Percentiles rank a stretch among this genome's conserved stretches.
Conservation (phyloP, 257 asterid genomes). For the Thymus quinquecostatus region DNA sequence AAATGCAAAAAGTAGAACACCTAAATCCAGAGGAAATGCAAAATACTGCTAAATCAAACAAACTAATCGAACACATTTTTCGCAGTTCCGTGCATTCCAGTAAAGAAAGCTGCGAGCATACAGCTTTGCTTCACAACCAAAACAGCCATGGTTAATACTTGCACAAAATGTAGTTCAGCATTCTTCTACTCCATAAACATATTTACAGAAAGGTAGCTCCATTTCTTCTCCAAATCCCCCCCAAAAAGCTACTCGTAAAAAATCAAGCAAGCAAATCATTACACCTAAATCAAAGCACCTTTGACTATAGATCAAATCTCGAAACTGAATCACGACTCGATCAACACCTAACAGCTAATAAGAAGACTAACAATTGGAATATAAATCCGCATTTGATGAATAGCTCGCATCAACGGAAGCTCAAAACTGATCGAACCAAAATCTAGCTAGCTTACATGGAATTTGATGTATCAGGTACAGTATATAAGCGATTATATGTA, state of each 20-base stretch:
- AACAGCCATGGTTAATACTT: neutral
- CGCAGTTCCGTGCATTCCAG: neutral
- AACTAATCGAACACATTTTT: neutral
- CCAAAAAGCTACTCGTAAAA: neutral
- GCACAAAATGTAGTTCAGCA: neutral
- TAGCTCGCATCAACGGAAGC: slow-evolving; percentile 19
- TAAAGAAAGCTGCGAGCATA: neutral
- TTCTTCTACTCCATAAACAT: slow-evolving; percentile 4
- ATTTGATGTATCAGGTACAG: neutral
- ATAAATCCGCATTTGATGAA: neutral
- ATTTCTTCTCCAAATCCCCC: slow-evolving; percentile 6
- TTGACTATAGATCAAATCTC: neutral
- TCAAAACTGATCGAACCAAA: slow-evolving; percentile 10
- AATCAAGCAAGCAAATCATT: neutral
- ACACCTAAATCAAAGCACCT: slow-evolving; percentile 19
- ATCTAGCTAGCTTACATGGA: slow-evolving; percentile 29
- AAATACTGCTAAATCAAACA: neutral
- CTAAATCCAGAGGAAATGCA: neutral
- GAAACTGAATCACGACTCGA: slow-evolving; percentile 7
- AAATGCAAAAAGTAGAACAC: neutral
- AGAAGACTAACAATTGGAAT: neutral
- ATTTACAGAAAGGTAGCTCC: neutral
- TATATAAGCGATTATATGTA: neutral
- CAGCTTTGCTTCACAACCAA: slow-evolving; percentile 13
- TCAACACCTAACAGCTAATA: neutral